Percentiles rank a stretch among this genome's conserved stretches.
phyloP scores from a whole-genome alignment of 192 early-diverging fungal genomes.

The Oehlia diaphana region DNA sequence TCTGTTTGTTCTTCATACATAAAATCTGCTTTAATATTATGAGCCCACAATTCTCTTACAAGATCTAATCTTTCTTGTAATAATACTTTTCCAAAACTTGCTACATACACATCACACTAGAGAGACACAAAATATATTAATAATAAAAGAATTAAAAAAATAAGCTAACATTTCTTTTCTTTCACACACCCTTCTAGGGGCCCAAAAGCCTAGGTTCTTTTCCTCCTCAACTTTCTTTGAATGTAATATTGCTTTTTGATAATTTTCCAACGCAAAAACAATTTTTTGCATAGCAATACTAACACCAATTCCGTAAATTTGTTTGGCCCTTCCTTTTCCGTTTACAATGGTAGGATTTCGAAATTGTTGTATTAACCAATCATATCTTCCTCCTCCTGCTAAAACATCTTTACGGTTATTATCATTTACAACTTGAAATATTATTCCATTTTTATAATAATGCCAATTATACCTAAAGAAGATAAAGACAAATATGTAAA shows the following conservation, averaged over 20 bases:
- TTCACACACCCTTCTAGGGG: constrained; percentile 39
- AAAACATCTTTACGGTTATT: constrained; percentile 54
- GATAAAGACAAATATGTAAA: neutral
- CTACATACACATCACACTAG: constrained; percentile 75
- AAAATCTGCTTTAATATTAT: constrained; percentile 79
- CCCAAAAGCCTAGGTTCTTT: constrained; percentile 50
- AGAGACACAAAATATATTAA: neutral
- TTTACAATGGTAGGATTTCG: constrained; percentile 37
- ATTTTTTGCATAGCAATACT: constrained; percentile 80
- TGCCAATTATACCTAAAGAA: constrained; percentile 48
- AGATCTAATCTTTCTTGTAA: constrained; percentile 76
- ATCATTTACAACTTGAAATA: constrained; percentile 55
- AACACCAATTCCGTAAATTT: constrained; percentile 69
- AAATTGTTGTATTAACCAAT: constrained; percentile 54
- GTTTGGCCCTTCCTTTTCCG: constrained; percentile 35
- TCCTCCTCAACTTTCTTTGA: constrained; percentile 41
- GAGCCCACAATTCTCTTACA: constrained; percentile 76
- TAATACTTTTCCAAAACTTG: constrained; percentile 75
- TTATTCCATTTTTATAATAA: constrained; percentile 58
- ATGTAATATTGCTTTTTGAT: constrained; percentile 51
- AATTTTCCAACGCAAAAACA: constrained; percentile 60
- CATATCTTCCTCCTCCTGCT: constrained; percentile 57
- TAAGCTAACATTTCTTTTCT: neutral
- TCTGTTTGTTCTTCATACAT: constrained; percentile 72
- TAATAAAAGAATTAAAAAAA: neutral